Evolutionary conservation across 345 rosid genomes (phyloP).

Genomic region (Kandelia obovata): DNA sequence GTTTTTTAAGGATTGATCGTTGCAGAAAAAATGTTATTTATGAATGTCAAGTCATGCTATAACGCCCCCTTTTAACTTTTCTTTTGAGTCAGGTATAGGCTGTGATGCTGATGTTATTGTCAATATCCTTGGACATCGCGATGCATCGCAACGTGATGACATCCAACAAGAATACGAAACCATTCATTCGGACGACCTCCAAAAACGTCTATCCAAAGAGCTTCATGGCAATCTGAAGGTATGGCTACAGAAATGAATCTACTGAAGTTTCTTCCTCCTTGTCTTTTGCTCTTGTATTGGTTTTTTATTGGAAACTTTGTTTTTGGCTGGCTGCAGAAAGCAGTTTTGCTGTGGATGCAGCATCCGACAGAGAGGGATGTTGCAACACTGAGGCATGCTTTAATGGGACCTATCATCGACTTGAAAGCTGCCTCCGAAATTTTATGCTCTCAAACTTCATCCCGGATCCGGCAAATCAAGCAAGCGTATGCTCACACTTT

Average conservation of each 20-base stretch:
- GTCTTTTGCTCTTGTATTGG: neutral
- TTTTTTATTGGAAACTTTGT: no score
- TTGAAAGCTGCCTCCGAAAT: slow-evolving; percentile 46
- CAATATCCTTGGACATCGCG: slow-evolving; percentile 49
- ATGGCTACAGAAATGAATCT: neutral
- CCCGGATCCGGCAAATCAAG: slow-evolving; percentile 54
- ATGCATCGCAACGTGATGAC: slow-evolving; percentile 46
- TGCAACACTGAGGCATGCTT: slow-evolving; percentile 34
- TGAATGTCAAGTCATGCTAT: neutral
- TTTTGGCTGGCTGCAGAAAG: slow-evolving; percentile 37
- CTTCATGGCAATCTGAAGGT: slow-evolving; percentile 66
- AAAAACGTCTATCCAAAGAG: slow-evolving; percentile 49
- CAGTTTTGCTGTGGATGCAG: slow-evolving; percentile 54
- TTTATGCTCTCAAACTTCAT: slow-evolving; percentile 47
- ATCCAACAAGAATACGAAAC: slow-evolving; percentile 60
- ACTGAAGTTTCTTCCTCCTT: no score
- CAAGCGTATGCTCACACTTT: slow-evolving; percentile 37
- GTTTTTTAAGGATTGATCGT: no score
- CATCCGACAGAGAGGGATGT: slow-evolving; percentile 49
- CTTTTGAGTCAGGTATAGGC: slow-evolving; percentile 40
- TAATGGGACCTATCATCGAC: slow-evolving; percentile 46
- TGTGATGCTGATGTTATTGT: slow-evolving; percentile 48
- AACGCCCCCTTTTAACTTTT: neutral
- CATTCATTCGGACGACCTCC: slow-evolving; percentile 41
- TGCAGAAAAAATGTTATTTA: neutral